phyloP scores from a whole-genome alignment of 495 filamentous ascomycete genomes.

The Aspergillus biplanus region DNA sequence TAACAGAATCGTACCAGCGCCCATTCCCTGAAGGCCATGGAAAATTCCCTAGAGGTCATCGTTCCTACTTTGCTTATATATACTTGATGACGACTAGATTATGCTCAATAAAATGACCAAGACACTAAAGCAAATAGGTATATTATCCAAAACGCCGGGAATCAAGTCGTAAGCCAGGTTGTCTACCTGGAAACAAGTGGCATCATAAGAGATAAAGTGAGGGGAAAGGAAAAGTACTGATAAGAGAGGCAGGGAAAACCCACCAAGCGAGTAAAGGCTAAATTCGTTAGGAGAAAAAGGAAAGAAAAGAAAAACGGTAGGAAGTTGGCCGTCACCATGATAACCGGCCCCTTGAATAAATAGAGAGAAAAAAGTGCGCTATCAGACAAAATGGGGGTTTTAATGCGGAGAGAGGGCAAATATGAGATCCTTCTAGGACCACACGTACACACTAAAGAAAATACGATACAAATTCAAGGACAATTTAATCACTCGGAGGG shows the following conservation, averaged over 20 bases:
- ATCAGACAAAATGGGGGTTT: slow-evolving; percentile 20
- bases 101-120: slow-evolving; percentile 9
- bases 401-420: slow-evolving; percentile 10
- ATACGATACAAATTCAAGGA: slow-evolving; percentile 40
- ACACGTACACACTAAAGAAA: slow-evolving; percentile 37
- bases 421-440: slow-evolving; percentile 30
- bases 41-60: too few relatives aligned
- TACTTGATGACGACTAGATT: not conserved
- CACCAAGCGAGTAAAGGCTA: slow-evolving; percentile 5
- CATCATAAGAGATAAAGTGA: slow-evolving; percentile 24
- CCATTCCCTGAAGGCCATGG: too few relatives aligned
- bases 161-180: slow-evolving; percentile 24
- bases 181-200: slow-evolving; percentile 16
- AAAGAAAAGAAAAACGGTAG: slow-evolving; percentile 13
- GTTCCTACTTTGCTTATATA: not conserved
- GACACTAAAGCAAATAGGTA: slow-evolving; percentile 36
- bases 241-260: slow-evolving; percentile 20
- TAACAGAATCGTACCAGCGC: too few relatives aligned
- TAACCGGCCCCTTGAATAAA: not conserved
- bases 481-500: slow-evolving; percentile 28
- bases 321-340: not conserved
- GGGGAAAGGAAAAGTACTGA: slow-evolving; percentile 18
- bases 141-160: slow-evolving; percentile 35
- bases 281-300: slow-evolving; percentile 14
- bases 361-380: slow-evolving; percentile 8